These are phyloP conservation scores for Dicorynia guianensis DNA, from an alignment of 306 rosid species.

Conservation along the genomic window DNA sequence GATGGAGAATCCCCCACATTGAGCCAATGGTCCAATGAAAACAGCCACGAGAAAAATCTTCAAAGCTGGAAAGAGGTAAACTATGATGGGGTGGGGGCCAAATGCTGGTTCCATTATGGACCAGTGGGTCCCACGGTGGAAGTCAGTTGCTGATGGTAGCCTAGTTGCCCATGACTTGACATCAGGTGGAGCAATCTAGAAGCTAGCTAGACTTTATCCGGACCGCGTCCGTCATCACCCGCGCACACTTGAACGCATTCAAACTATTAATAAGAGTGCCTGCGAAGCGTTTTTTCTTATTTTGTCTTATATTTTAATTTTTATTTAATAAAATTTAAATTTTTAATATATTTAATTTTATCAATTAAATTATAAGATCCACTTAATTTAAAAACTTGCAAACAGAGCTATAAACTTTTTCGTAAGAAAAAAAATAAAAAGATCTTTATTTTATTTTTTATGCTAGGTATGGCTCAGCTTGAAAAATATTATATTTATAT, in stretches of 20 bases:
- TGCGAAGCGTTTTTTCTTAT: too few species aligned
- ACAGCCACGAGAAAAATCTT: neutral
- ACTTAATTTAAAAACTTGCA: too few species aligned
- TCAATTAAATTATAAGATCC: too few species aligned
- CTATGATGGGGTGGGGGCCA: slow-evolving; percentile 36
- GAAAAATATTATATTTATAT: too few species aligned
- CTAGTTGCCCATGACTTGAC: slow-evolving; percentile 21
- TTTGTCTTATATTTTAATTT: too few species aligned
- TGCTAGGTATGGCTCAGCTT: neutral
- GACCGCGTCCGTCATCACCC: neutral
- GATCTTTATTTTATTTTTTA: too few species aligned
- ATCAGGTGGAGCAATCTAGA: neutral
- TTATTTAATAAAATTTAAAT: too few species aligned
- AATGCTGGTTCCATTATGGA: slow-evolving; percentile 44
- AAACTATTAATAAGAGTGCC: too few species aligned
- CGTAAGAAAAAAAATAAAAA: too few species aligned
- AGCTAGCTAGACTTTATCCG: neutral
- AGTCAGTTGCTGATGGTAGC: slow-evolving; percentile 14
- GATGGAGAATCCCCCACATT: neutral
- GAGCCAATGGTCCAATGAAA: neutral
- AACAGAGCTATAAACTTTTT: too few species aligned
- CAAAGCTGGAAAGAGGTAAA: neutral
- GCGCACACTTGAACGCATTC: neutral
- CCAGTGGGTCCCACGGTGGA: slow-evolving; percentile 46
- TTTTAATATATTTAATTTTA: too few species aligned